Base-by-base conservation (phyloP, 2,329 filamentous ascomycete genomes). In the Amesomyces nigricolor region DNA sequence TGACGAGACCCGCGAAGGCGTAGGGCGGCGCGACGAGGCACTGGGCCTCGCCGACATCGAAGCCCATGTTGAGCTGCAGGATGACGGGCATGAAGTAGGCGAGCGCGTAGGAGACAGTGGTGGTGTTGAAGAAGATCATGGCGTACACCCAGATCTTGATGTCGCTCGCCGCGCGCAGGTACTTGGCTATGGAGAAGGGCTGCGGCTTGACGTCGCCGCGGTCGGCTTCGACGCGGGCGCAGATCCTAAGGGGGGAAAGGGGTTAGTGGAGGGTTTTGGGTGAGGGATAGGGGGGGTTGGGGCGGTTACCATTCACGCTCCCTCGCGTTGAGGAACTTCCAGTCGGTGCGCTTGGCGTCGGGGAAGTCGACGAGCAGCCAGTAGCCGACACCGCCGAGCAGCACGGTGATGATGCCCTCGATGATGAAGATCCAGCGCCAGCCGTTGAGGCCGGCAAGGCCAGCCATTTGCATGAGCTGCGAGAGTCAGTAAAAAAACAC, bases 21-120 rank as follows among this genome's bases (percentile, higher is more conserved):
- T 86, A 89, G 0, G 86, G 85, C 0, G 86, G 86, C 0, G 88
- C 86, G 4, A 85, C 78, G 4, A 91, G 80, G 66, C 86, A 89
- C 69, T 90, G 87, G 0, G 86, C 75, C 47, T 74, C 74, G 7
- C 77, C 84, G 5, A 85, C 74, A 46, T 70, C 74, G 73, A 89
- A 91, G 13, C 81, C 79, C 75, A 91, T 80, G 67, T 74, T 78
- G 37, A 63, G 63, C 48, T 74, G 70, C 13, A 95, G 80, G 63
- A 94, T 88, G 64, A 91, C 81, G 6, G 89, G 88, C 4, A 91
- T 72, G 66, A 91, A 92, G 69, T 88, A 92, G 2, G 87, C 86
- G 8, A 94, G 79, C 0, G 88, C 83, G 67, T 94, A 94, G 1
- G 79, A 79, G 49, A 88, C 80, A 10, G 87, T 88, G 0, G 88